These are phyloP conservation scores for Thelephora aurantiotincta DNA, from an alignment of 768 basidiomycete species.

Conservation along the genomic window DNA sequence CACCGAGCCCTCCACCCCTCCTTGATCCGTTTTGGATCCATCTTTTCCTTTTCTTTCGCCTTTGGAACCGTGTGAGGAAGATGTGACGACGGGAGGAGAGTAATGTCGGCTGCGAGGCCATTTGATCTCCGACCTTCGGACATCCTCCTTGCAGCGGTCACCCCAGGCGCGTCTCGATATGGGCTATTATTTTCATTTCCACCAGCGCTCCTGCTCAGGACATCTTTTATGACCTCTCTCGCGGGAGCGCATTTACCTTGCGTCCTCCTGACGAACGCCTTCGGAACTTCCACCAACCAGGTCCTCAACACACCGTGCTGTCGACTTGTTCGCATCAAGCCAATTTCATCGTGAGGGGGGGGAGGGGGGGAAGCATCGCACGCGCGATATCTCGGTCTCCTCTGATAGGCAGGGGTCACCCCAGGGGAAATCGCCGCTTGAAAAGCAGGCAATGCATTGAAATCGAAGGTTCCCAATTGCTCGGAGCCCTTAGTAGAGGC, in stretches of 20 bases:
- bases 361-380: neutral
- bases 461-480: slow-evolving; percentile 17
- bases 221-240: neutral
- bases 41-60: neutral
- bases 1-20: slow-evolving; percentile 21
- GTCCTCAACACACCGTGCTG: neutral
- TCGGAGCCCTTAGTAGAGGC: slow-evolving; percentile 2
- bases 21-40: neutral
- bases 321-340: neutral
- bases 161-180: neutral
- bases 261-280: neutral
- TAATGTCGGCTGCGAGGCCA: neutral
- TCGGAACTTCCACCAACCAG: neutral
- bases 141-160: neutral
- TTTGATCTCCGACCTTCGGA: too few relatives aligned
- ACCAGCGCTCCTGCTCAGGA: neutral
- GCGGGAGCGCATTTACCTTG: neutral
- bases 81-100: neutral
- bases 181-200: neutral
- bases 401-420: too few relatives aligned
- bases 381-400: neutral
- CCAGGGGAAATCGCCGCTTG: neutral
- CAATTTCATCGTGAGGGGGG: neutral
- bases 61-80: too few relatives aligned
- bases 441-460: slow-evolving; percentile 4